Conservation (phyloP, 1,284 basidiomycete genomes). For the Fomitopsis pinicola region DNA sequence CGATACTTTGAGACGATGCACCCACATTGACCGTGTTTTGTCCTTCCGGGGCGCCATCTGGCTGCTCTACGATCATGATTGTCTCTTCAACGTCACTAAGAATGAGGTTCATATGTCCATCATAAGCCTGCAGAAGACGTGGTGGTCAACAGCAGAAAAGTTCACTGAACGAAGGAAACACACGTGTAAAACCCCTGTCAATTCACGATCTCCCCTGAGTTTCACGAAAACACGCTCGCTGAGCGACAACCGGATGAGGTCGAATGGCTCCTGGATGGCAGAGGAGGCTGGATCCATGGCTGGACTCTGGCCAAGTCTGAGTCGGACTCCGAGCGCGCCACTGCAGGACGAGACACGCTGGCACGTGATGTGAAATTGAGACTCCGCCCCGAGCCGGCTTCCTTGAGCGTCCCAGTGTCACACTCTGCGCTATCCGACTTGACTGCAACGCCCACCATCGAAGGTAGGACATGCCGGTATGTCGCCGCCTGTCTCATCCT, state of each 20-base stretch:
- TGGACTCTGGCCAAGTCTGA: slow-evolving; percentile 3
- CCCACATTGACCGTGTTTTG: slow-evolving; percentile 62
- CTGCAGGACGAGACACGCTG: not conserved
- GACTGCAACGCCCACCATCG: slow-evolving; percentile 9
- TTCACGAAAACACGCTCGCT: slow-evolving; percentile 97
- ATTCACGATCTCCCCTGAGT: slow-evolving; percentile 90
- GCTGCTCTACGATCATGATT: slow-evolving; percentile 84
- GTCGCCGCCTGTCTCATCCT: slow-evolving; percentile 17
- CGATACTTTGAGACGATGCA: not conserved
- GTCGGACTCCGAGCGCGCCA: not conserved
- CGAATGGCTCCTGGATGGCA: slow-evolving; percentile 94
- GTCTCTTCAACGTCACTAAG: slow-evolving; percentile 97
- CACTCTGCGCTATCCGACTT: not conserved
- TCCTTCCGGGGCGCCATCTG: slow-evolving; percentile 46
- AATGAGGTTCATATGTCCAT: slow-evolving; percentile 99
- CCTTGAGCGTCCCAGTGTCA: not conserved
- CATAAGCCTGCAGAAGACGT: slow-evolving; percentile 73
- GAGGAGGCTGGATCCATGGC: slow-evolving; percentile 70
- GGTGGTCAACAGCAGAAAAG: slow-evolving; percentile 3
- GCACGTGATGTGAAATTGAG: slow-evolving; percentile 7
- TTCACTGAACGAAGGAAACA: not conserved
- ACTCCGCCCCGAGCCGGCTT: slow-evolving; percentile 19
- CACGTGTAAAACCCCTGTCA: slow-evolving; percentile 92
- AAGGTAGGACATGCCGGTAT: slow-evolving; percentile 44
- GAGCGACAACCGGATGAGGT: slow-evolving; percentile 92